Percentiles rank a stretch among this genome's conserved stretches.
Evolutionary conservation across 495 filamentous ascomycete species (phyloP).

Genomic region (Apiosordaria backusii): DNA sequence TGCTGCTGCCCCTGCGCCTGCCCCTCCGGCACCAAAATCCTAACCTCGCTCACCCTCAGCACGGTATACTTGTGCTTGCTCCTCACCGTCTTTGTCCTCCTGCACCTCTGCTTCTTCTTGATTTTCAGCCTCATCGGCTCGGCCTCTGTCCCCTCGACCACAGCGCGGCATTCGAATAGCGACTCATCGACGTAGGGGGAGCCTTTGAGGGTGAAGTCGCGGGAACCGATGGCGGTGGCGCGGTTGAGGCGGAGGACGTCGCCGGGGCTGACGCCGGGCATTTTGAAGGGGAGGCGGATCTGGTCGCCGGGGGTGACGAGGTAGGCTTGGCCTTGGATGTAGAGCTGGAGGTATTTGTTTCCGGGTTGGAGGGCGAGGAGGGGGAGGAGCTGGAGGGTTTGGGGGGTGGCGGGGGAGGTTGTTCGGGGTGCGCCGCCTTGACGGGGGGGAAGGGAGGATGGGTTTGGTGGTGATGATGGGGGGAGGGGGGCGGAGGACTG

Average conservation of each 20-base stretch:
- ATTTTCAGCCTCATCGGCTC: constrained; percentile 84
- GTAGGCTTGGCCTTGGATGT: constrained; percentile 85
- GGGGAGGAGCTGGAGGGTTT: constrained; percentile 58
- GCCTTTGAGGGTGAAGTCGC: constrained; percentile 87
- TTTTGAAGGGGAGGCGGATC: constrained; percentile 89
- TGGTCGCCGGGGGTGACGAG: constrained; percentile 83
- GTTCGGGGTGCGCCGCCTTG: constrained; percentile 13
- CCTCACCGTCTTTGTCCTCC: constrained; percentile 65
- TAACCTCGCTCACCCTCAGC: constrained; percentile 75
- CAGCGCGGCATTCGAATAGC: constrained; percentile 78
- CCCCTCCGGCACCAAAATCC: constrained; percentile 39
- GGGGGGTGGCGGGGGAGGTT: constrained; percentile 54
- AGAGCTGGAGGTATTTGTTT: constrained; percentile 77
- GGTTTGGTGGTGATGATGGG: constrained; percentile 15
- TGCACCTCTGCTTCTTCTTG: constrained; percentile 89
- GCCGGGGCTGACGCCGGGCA: constrained; percentile 77
- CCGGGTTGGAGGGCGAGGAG: constrained; percentile 68
- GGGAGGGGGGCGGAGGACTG: constrained; percentile 29
- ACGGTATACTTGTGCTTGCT: constrained; percentile 92
- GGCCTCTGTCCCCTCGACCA: constrained; percentile 78
- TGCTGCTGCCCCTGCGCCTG: not conserved
- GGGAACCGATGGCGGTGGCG: constrained; percentile 71
- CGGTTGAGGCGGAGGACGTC: constrained; percentile 84
- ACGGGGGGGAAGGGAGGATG: constrained; percentile 31
- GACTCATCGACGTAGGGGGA: constrained; percentile 72